Conservation (phyloP, 208 protist species). For the Acanthamoeba divionensis region DNA sequence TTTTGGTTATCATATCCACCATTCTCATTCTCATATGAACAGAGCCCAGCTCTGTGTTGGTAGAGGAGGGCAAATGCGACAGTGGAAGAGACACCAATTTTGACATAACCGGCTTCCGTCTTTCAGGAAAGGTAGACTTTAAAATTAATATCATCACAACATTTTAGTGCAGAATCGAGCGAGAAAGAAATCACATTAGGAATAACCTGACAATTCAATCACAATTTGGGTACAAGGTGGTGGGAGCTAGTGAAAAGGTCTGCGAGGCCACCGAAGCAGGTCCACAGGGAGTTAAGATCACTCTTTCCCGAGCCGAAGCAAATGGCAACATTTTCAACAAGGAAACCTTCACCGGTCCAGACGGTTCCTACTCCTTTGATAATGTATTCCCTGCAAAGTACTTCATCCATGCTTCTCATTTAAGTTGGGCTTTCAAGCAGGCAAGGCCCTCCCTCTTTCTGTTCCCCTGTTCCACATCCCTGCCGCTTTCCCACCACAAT, state of each 20-base stretch:
- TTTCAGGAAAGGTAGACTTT: conserved; percentile 48
- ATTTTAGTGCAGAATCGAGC: neutral
- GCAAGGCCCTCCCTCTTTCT: neutral
- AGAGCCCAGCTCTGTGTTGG: conserved; percentile 27
- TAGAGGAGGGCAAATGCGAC: conserved; percentile 1
- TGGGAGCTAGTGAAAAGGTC: too few relatives aligned
- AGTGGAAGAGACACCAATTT: conserved; percentile 53
- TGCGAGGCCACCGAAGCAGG: neutral
- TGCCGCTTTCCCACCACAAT: neutral
- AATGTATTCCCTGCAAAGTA: conserved; percentile 53
- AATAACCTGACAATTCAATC: neutral
- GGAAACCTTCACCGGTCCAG: neutral
- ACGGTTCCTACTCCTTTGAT: conserved; percentile 32
- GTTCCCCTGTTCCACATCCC: neutral
- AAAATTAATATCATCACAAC: neutral
- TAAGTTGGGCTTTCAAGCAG: conserved; percentile 34
- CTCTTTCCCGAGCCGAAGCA: neutral
- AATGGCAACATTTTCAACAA: too few relatives aligned
- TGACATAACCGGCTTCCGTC: conserved; percentile 55
- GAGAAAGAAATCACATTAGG: neutral
- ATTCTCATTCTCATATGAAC: neutral
- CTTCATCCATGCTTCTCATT: conserved; percentile 21
- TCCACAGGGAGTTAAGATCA: neutral
- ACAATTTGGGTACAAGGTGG: too few relatives aligned
- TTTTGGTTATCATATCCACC: neutral